These are phyloP conservation scores for Haberlea rhodopensis DNA, from an alignment of 257 asterid genomes.

Conservation along the genomic window DNA sequence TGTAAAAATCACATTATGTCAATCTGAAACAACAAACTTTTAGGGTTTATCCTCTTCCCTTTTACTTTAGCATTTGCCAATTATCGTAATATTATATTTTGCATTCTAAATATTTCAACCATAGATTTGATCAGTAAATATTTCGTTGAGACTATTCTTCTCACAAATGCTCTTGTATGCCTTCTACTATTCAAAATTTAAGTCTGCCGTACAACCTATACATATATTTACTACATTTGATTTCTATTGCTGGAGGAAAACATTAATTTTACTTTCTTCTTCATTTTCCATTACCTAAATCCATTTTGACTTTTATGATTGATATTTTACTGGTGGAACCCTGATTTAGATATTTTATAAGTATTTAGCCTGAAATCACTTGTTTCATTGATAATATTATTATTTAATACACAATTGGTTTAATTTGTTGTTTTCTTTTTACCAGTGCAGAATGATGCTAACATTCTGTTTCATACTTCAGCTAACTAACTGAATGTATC, in stretches of 20 bases:
- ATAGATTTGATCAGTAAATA: not conserved
- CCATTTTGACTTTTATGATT: not conserved
- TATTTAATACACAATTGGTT: conserved; percentile 9
- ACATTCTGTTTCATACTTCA: not conserved
- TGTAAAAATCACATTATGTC: not conserved
- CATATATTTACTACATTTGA: conserved; percentile 5
- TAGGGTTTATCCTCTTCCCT: not conserved
- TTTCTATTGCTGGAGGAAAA: conserved; percentile 19
- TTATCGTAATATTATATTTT: conserved; percentile 9
- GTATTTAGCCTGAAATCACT: conserved; percentile 6
- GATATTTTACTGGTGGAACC: conserved; percentile 7
- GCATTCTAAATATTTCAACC: not conserved
- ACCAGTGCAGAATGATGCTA: not conserved
- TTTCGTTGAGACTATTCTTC: conserved; percentile 13
- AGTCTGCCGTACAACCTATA: conserved; percentile 4
- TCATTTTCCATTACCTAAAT: not conserved
- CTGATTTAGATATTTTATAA: not conserved
- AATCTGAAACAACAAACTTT: not conserved
- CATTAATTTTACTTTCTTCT: not conserved
- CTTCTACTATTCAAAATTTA: not conserved
- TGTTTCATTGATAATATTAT: not conserved
- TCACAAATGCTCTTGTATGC: conserved; percentile 13
- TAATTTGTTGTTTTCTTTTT: conserved; percentile 24
- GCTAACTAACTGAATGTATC: conserved; percentile 6
- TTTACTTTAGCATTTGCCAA: not conserved